Base-by-base conservation (phyloP, 2,329 filamentous ascomycete genomes). In the Trichoderma gracile region DNA sequence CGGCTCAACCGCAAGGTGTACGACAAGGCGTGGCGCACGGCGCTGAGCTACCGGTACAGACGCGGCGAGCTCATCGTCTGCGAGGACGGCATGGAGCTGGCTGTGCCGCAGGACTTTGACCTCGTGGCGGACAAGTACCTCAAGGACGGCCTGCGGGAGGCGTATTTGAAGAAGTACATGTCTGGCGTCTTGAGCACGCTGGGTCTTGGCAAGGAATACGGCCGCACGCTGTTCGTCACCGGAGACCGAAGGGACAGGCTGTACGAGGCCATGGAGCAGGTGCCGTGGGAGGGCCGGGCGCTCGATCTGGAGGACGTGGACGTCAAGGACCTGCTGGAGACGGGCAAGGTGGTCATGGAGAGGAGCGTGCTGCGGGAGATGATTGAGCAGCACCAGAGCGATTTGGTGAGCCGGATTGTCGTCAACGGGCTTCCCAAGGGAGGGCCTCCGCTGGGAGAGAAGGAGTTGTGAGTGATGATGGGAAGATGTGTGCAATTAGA, bases 11-110 rank as follows among this genome's bases (percentile, higher is more conserved):
- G 85, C 74, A 98, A 98, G 81, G 86, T 97, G 54, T 99, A 99
- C 80, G 93, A 98, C 78, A 84, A 96, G 71, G 95, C 95, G 10
- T 98, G 92, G 92, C 87, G 95, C 74, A 98, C 91, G 49, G 95
- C 95, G 12, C 84, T 99, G 69, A 95, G 90, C 73, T 96, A 97
- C 81, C 88, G 95, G 66, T 98, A 95, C 79, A 84, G 89, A 69
- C 87, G 88, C 69, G 95, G 93, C 55, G 92, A 98, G 80, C 80
- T 99, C 72, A 81, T 97, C 69, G 86, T 99, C 47, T 88, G 95
- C 71, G 89, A 94, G 73, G 89, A 92, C 72, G 85, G 86, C 46
- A 84, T 91, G 79, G 88, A 93, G 68, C 85, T 97, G 66, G 75
- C 77, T 12, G 72, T 86, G 69, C 83, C 84, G 0, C 72, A 76